Conservation (phyloP, 805 yeast species). For the Danielia reshetovae region DNA sequence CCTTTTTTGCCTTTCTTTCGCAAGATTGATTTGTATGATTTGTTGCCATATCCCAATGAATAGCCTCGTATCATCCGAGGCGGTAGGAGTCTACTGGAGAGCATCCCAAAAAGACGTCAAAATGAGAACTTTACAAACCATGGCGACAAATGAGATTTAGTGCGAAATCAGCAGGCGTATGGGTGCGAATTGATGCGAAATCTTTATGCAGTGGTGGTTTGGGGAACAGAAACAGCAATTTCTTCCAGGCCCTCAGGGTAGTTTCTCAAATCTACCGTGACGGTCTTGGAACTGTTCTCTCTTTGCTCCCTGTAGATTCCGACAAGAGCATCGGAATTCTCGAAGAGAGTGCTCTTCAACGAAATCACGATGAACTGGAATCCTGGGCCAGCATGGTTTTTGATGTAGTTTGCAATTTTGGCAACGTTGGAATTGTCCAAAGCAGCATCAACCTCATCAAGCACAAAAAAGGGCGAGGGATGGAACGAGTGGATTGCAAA, state of each 20-base stretch:
- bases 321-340: slow-evolving; percentile 83
- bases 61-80: too few relatives aligned
- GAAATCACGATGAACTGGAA: slow-evolving; percentile 93
- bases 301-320: slow-evolving; percentile 86
- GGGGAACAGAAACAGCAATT: not conserved
- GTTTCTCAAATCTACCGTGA: slow-evolving; percentile 67
- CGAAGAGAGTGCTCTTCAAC: slow-evolving; percentile 81
- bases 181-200: not conserved
- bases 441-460: slow-evolving; percentile 98
- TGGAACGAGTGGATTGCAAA: slow-evolving; percentile 88
- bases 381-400: slow-evolving; percentile 65
- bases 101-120: too few relatives aligned
- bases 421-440: slow-evolving; percentile 85
- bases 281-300: slow-evolving; percentile 66
- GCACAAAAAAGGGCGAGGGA: slow-evolving; percentile 92
- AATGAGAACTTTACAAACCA: not conserved
- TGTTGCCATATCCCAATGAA: slow-evolving; percentile 1
- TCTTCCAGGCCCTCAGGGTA: slow-evolving; percentile 28
- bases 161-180: not conserved
- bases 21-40: slow-evolving; percentile 4
- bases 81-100: too few relatives aligned
- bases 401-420: slow-evolving; percentile 81
- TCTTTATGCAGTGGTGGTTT: not conserved
- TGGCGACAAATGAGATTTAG: not conserved
- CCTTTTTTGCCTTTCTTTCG: slow-evolving; percentile 27